These are phyloP conservation scores for Apiospora sp. DNA, from an alignment of 2,329 filamentous ascomycete species.

Conservation along the genomic window DNA sequence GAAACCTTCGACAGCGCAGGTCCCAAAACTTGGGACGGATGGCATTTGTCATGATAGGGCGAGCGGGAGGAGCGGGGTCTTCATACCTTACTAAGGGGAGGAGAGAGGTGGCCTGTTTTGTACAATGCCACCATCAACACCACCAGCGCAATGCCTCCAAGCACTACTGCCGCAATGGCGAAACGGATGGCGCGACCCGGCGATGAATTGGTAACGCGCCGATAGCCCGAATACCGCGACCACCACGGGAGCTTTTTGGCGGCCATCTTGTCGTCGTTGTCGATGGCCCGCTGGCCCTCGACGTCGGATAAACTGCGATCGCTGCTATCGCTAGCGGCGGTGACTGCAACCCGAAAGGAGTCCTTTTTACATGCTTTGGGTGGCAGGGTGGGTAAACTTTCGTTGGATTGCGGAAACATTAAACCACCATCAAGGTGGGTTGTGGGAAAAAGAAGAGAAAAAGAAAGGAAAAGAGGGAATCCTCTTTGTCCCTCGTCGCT, in stretches of 20 bases:
- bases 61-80: not conserved
- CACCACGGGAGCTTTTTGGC: conserved; percentile 28
- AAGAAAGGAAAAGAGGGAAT: not conserved
- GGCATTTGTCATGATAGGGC: not conserved
- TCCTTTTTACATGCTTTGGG: conserved; percentile 6
- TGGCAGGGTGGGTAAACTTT: not conserved
- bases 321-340: not conserved
- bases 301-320: conserved; percentile 13
- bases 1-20: not conserved
- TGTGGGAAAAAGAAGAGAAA: not conserved
- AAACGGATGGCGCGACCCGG: conserved; percentile 26
- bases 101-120: conserved; percentile 15
- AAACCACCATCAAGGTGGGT: conserved; percentile 8
- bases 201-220: conserved; percentile 19
- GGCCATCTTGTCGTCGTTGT: conserved; percentile 27
- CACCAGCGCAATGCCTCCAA: conserved; percentile 29
- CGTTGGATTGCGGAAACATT: conserved; percentile 10
- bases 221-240: conserved; percentile 28
- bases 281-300: conserved; percentile 27
- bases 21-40: not conserved
- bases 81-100: conserved; percentile 10
- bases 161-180: conserved; percentile 25
- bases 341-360: not conserved
- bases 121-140: conserved; percentile 28
- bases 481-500: not conserved